These are phyloP conservation scores for Umbellularia californica DNA, from an alignment of 164 flowering plant genomes.

Conservation along the genomic window DNA sequence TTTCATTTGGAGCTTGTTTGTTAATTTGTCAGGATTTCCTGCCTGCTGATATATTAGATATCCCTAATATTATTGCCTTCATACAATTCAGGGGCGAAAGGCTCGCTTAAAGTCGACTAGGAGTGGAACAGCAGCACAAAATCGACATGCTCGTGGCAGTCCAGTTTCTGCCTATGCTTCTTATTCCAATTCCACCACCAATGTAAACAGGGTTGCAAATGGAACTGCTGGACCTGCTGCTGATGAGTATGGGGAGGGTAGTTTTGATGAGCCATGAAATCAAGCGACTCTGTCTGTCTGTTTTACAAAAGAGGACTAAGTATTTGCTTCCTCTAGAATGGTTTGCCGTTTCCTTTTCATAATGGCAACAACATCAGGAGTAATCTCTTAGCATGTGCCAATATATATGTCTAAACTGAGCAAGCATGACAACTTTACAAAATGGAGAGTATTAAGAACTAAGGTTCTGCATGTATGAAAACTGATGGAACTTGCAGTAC, in stretches of 20 bases:
- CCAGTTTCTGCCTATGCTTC: constrained; percentile 50
- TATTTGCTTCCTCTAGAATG: background rate
- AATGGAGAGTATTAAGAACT: background rate
- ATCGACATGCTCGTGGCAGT: constrained; percentile 57
- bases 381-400: background rate
- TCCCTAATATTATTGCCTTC: background rate
- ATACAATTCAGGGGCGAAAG: constrained; percentile 66
- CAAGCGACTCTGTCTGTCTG: background rate
- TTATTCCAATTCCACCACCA: constrained; percentile 45
- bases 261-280: constrained; percentile 43
- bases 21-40: background rate
- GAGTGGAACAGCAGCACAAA: constrained; percentile 75
- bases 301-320: background rate
- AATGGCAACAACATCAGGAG: background rate
- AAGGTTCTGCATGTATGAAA: background rate
- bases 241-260: constrained; percentile 58
- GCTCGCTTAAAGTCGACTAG: constrained; percentile 81
- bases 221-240: constrained; percentile 49
- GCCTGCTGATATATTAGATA: background rate
- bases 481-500: no score
- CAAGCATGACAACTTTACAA: background rate
- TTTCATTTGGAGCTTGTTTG: no score
- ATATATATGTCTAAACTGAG: background rate
- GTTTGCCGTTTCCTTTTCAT: background rate
- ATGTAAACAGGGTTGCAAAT: constrained; percentile 45